Conservation (phyloP, 75 land plant species). For the Cupressus sempervirens region DNA sequence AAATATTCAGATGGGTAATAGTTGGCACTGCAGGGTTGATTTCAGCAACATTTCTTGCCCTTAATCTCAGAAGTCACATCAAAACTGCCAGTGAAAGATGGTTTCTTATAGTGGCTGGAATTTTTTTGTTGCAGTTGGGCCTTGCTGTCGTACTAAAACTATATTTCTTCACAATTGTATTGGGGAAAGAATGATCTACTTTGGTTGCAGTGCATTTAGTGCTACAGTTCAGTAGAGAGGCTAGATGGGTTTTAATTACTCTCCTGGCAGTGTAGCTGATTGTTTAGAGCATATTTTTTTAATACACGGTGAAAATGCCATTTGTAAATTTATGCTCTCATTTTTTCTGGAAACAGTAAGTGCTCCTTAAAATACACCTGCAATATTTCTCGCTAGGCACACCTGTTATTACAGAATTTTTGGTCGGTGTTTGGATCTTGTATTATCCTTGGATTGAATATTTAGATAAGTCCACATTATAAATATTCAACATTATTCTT, state of each 20-base stretch:
- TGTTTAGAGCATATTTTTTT: conserved; percentile 5
- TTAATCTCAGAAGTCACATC: conserved; percentile 85
- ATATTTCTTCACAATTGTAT: conserved; percentile 80
- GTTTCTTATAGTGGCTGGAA: conserved; percentile 77
- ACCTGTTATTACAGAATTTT: conserved; percentile 2
- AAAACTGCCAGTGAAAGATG: conserved; percentile 90
- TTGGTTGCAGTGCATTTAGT: not conserved
- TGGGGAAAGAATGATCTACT: conserved; percentile 17
- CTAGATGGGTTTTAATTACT: not conserved
- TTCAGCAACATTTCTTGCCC: conserved; percentile 93
- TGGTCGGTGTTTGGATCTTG: not conserved
- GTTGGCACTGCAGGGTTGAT: conserved; percentile 89
- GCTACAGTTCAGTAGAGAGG: not conserved
- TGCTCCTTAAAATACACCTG: not conserved
- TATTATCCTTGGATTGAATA: not conserved
- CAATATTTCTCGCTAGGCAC: conserved; percentile 1
- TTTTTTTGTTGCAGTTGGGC: conserved; percentile 74
- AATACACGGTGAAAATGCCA: not conserved
- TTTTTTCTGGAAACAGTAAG: conserved; percentile 5
- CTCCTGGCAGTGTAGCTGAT: not conserved
- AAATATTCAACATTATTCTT: not conserved
- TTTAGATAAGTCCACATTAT: not conserved
- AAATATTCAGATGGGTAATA: conserved; percentile 90
- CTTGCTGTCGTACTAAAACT: conserved; percentile 73
- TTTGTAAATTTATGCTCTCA: conserved; percentile 9